Evolutionary conservation across 2,329 filamentous ascomycete genomes (phyloP), one percentile per base, ranked within the genome.

Genomic region (Sporothrix sp.): DNA sequence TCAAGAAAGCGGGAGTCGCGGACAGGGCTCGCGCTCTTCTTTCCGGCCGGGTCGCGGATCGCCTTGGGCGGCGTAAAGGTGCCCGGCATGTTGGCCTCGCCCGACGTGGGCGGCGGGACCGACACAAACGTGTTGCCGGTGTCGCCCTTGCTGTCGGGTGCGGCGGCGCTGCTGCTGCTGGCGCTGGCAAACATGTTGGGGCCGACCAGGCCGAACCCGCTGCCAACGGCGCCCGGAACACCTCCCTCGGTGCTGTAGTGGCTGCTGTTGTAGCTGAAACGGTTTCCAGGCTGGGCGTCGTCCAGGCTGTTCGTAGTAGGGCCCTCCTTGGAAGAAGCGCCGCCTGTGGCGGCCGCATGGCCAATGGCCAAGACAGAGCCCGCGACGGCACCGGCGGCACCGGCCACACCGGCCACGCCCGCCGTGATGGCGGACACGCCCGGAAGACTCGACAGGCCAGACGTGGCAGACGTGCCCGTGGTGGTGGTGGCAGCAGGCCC

Each of bases 1-100:
- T 78, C 75, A 21, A 67, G 64, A 59, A 79, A 79, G 58, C 66
- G 72, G 27, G 73, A 73, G 54, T 69, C 70, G 54, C 73, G 64
- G 7, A 64, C 66, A 16, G 72, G 73, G 60, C 70, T 74, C 33
- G 61, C 62, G 38, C 63, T 64, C 57, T 54, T 58, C 53, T 53
- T 52, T 30, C 37, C n/a, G 2, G 58, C 57, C 25, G 58, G 58
- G 33, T 66, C 64, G 32, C 48, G 54, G 18, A 58, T 52, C 13
- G 51, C 45, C 18, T 42, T 48, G 42, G 60, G 58, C 47, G 56
- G 57, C 39, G 52, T 48, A 6, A 58, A 16, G 32, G 65, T 9
- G 66, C 32, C 53, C 54, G 43, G 52, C 37, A n/a, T n/a, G n/a
- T n/a, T n/a, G n/a, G n/a, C n/a, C n/a, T n/a, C n/a, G n/a, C n/a